phyloP scores from a whole-genome alignment of 495 filamentous ascomycete genomes.

The Penicillium manginii region DNA sequence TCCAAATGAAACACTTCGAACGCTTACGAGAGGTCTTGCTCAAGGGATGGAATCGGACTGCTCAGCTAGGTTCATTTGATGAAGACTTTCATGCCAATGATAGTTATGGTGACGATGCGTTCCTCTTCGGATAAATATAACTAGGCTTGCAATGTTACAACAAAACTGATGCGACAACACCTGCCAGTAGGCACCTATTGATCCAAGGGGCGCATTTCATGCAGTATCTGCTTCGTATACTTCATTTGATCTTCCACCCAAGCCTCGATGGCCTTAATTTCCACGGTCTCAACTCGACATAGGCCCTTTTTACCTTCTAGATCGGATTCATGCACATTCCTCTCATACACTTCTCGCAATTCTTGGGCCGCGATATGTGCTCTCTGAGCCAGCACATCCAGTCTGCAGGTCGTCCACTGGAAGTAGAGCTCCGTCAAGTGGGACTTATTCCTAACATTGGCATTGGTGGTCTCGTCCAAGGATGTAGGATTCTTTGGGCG shows the following conservation, averaged over 20 bases:
- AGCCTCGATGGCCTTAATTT: neutral
- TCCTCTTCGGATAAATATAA: constrained; percentile 4
- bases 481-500: constrained; percentile 59
- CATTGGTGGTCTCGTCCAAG: constrained; percentile 66
- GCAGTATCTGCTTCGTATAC: constrained; percentile 6
- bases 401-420: constrained; percentile 69
- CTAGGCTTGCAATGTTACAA: neutral
- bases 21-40: neutral
- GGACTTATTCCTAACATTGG: constrained; percentile 64
- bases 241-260: constrained; percentile 9
- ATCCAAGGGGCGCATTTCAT: constrained; percentile 8
- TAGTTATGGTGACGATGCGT: neutral
- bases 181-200: neutral
- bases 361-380: neutral
- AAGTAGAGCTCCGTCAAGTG: constrained; percentile 67
- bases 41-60: neutral
- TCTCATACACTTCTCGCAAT: neutral
- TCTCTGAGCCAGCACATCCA: constrained; percentile 68
- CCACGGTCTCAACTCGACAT: constrained; percentile 5
- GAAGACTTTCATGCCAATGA: neutral
- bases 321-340: neutral
- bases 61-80: neutral
- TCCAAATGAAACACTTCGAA: constrained; percentile 16
- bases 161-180: neutral
- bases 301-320: constrained; percentile 4